Percentiles rank a stretch among this genome's conserved stretches.
Evolutionary conservation across 495 filamentous ascomycete species (phyloP).

Genomic region (Parachaetomium inaequale): DNA sequence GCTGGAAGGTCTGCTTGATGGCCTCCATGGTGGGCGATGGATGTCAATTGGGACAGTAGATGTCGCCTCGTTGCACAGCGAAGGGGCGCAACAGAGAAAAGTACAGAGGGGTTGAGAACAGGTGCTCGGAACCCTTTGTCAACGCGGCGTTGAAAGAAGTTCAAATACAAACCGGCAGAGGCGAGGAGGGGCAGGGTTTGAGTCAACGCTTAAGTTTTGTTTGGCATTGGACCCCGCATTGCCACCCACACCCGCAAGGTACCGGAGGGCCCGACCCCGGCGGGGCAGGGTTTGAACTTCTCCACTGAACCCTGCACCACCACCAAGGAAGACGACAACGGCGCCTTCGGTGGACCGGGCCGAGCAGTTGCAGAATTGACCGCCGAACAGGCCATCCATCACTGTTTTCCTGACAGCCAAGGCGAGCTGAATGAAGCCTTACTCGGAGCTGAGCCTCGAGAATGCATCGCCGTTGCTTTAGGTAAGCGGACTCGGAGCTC

Average conservation of each 20-base stretch:
- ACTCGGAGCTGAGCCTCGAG: background rate
- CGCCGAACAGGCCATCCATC: background rate
- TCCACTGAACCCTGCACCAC: no score
- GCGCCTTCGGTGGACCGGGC: no score
- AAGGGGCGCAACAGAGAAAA: background rate
- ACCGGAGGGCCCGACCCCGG: background rate
- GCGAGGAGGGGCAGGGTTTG: conserved; percentile 17
- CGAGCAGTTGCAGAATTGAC: background rate
- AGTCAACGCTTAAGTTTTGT: conserved; percentile 8
- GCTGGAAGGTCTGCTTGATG: conserved; percentile 81
- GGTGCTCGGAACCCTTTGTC: conserved; percentile 1
- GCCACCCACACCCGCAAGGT: background rate
- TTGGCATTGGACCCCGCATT: conserved; percentile 5
- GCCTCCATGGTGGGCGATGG: conserved; percentile 54
- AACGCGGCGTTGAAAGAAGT: background rate
- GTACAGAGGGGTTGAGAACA: background rate
- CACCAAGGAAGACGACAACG: no score
- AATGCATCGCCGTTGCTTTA: background rate
- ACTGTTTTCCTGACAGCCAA: background rate
- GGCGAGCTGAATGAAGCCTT: background rate
- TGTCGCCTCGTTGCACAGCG: background rate
- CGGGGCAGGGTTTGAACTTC: no score
- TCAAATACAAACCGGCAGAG: background rate
- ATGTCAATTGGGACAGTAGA: conserved; percentile 18
- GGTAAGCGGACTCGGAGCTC: background rate